These are phyloP conservation scores for Pleurotus citrinopileatus DNA, from an alignment of 768 basidiomycete genomes.

Conservation along the genomic window DNA sequence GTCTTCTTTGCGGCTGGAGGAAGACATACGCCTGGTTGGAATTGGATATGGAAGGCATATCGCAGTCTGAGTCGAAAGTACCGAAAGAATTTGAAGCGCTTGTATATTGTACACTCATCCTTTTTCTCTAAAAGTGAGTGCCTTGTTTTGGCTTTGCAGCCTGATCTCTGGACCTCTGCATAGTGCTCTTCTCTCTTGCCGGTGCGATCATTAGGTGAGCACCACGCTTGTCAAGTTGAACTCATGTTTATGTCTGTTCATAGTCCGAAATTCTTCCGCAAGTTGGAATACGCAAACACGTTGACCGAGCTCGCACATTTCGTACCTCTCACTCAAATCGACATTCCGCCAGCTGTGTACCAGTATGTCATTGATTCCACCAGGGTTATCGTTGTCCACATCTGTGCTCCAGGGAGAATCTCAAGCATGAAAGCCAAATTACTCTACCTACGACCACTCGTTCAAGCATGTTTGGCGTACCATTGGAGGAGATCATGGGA, in stretches of 20 bases:
- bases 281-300: conserved; percentile 73
- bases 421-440: conserved; percentile 70
- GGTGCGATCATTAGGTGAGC: conserved; percentile 83
- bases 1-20: conserved; percentile 85
- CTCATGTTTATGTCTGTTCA: conserved; percentile 7
- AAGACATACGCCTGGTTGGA: conserved; percentile 74
- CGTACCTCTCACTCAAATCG: conserved; percentile 85
- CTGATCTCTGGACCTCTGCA: conserved; percentile 9
- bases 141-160: conserved; percentile 1
- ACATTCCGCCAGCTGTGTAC: conserved; percentile 80
- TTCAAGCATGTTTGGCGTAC: conserved; percentile 74
- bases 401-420: conserved; percentile 59
- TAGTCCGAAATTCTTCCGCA: conserved; percentile 89
- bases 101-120: conserved; percentile 87
- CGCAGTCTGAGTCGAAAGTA: conserved; percentile 79
- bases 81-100: conserved; percentile 81
- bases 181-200: conserved; percentile 87
- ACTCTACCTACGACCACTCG: conserved; percentile 57
- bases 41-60: conserved; percentile 92
- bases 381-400: neutral
- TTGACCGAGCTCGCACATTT: conserved; percentile 74
- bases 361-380: conserved; percentile 47
- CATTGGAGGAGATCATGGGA: conserved; percentile 83
- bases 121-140: conserved; percentile 83
- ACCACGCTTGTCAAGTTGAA: neutral